Evolutionary conservation across 1,284 basidiomycete species (phyloP).

Genomic region (Trametes polyzona): DNA sequence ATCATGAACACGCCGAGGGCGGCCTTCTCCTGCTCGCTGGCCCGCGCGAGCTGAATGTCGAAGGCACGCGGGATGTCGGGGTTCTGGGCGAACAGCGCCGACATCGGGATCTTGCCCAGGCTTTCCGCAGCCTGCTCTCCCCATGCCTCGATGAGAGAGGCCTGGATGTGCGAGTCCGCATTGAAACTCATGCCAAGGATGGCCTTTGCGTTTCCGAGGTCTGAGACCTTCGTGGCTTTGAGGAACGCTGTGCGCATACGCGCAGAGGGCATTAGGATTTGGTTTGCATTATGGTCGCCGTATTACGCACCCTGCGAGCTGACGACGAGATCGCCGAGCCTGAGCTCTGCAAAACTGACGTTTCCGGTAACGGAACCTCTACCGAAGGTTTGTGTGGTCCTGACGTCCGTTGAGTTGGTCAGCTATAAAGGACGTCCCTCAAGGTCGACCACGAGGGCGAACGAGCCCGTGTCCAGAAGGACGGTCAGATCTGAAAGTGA

Average conservation of each 20-base stretch:
- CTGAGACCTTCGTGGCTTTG: slow-evolving; percentile 25
- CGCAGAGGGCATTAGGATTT: too few species aligned
- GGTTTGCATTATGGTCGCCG: not conserved
- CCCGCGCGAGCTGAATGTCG: slow-evolving; percentile 33
- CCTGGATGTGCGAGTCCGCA: slow-evolving; percentile 5
- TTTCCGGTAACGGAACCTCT: slow-evolving; percentile 29
- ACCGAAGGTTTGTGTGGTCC: slow-evolving; percentile 25
- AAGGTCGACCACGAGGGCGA: slow-evolving; percentile 9
- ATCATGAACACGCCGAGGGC: slow-evolving; percentile 37
- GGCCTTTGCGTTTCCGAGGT: not conserved
- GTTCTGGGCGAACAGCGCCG: slow-evolving; percentile 12
- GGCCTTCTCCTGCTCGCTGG: slow-evolving; percentile 28
- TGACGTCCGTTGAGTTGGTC: slow-evolving; percentile 29
- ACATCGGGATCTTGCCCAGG: slow-evolving; percentile 11
- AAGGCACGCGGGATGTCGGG: slow-evolving; percentile 30
- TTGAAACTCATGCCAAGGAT: slow-evolving; percentile 24
- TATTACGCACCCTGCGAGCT: slow-evolving; percentile 32
- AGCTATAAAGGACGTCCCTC: slow-evolving; percentile 11
- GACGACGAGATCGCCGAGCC: slow-evolving; percentile 34
- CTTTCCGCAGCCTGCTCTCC: slow-evolving; percentile 1
- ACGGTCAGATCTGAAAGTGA: slow-evolving; percentile 7
- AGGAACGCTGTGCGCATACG: slow-evolving; percentile 30
- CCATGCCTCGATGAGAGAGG: not conserved
- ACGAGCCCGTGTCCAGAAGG: slow-evolving; percentile 14
- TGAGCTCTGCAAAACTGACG: slow-evolving; percentile 32